These are phyloP conservation scores for Aspergillus alliaceus DNA, from an alignment of 2,329 filamentous ascomycete species.

Conservation along the genomic window DNA sequence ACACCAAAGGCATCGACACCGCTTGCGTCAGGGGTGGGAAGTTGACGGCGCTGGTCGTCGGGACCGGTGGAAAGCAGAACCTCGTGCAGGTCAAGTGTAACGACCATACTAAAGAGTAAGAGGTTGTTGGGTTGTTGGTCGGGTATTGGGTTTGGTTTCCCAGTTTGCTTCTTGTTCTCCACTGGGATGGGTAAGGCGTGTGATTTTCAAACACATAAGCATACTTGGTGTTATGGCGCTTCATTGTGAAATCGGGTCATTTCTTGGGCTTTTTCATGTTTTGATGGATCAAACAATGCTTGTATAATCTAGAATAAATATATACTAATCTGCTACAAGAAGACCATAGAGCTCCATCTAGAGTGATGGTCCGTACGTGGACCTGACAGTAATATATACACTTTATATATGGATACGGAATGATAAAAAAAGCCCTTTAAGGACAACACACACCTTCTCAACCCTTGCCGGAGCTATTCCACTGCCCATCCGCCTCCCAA, in stretches of 20 bases:
- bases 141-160: neutral
- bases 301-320: neutral
- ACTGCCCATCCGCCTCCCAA: slow-evolving; percentile 32
- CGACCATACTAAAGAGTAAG: slow-evolving; percentile 25
- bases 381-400: neutral
- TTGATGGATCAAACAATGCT: neutral
- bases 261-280: neutral
- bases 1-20: slow-evolving; percentile 82
- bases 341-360: neutral
- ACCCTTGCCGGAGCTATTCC: slow-evolving; percentile 8
- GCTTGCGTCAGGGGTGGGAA: slow-evolving; percentile 74
- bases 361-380: neutral
- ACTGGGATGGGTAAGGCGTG: slow-evolving; percentile 4
- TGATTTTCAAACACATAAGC: neutral
- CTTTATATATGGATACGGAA: neutral
- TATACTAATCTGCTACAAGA: neutral
- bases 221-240: slow-evolving; percentile 5
- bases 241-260: neutral
- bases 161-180: neutral
- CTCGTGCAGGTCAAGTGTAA: slow-evolving; percentile 46
- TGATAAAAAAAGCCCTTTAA: neutral
- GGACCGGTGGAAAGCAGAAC: slow-evolving; percentile 50
- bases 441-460: neutral
- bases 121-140: neutral
- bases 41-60: slow-evolving; percentile 75